A percentile compares a stretch with the other conserved stretches of the same genome.
These are phyloP conservation scores for Dichomitus squalens DNA, from an alignment of 1,284 basidiomycete species.

Conservation along the genomic window DNA sequence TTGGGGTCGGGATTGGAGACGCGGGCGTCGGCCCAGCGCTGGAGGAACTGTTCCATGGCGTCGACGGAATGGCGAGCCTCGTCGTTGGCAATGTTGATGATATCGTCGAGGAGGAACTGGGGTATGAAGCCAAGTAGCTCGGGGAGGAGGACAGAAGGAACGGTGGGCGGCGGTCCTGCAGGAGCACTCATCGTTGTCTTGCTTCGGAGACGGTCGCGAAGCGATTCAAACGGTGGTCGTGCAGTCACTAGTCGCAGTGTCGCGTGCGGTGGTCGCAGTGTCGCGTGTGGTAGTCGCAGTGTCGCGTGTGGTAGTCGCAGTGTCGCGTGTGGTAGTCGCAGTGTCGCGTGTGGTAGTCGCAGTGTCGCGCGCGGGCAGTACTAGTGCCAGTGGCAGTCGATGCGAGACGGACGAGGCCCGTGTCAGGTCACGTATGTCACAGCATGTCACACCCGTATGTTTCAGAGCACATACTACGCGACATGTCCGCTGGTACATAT, in stretches of 20 bases:
- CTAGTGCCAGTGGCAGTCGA: too few relatives aligned
- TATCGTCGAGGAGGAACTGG: constrained; percentile 69
- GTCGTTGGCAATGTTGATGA: constrained; percentile 69
- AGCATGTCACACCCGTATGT: too few relatives aligned
- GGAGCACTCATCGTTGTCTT: constrained; percentile 27
- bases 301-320: neutral
- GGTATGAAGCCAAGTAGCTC: constrained; percentile 70
- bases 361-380: too few relatives aligned
- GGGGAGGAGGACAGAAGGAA: constrained; percentile 56
- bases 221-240: too few relatives aligned
- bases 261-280: too few relatives aligned
- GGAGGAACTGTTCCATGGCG: constrained; percentile 72
- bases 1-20: constrained; percentile 28
- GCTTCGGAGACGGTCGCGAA: too few relatives aligned
- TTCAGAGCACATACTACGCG: too few relatives aligned
- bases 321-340: neutral
- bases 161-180: constrained; percentile 25
- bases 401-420: too few relatives aligned
- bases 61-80: constrained; percentile 70
- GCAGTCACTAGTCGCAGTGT: too few relatives aligned
- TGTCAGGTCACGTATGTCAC: too few relatives aligned
- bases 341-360: neutral
- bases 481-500: too few relatives aligned
- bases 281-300: neutral
- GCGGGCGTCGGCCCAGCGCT: constrained; percentile 67